Percentiles rank a stretch among this genome's conserved stretches.
These are phyloP conservation scores for Schwanniomyces sp. DNA, from an alignment of 805 yeast species.

Conservation along the genomic window DNA sequence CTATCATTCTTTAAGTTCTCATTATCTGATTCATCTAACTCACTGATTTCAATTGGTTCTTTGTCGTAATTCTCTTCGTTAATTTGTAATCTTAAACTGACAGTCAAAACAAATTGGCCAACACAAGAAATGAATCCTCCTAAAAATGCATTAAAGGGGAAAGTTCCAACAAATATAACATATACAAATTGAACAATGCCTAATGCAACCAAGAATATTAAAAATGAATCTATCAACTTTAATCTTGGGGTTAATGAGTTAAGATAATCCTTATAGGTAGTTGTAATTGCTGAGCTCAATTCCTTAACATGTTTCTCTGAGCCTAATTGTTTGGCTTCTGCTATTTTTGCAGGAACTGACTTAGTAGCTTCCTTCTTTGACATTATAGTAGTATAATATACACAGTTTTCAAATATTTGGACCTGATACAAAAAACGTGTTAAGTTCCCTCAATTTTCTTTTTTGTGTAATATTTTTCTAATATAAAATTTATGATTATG, in stretches of 20 bases:
- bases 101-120: slow-evolving; percentile 91
- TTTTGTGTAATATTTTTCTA: not conserved
- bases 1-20: slow-evolving; percentile 3
- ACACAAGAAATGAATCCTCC: slow-evolving; percentile 92
- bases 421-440: not conserved
- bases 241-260: slow-evolving; percentile 45
- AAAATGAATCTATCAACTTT: slow-evolving; percentile 73
- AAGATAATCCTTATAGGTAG: slow-evolving; percentile 35
- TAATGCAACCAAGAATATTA: slow-evolving; percentile 68
- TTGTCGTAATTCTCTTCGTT: slow-evolving; percentile 14
- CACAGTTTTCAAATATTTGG: not conserved
- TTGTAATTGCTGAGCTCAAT: slow-evolving; percentile 25
- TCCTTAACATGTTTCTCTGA: slow-evolving; percentile 19
- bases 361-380: slow-evolving; percentile 37
- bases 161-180: slow-evolving; percentile 75
- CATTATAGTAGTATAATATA: slow-evolving; percentile 18
- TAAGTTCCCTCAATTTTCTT: not conserved
- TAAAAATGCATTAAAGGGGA: slow-evolving; percentile 95
- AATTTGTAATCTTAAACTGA: slow-evolving; percentile 74
- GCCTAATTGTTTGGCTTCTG: slow-evolving; percentile 1
- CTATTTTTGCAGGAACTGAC: slow-evolving; percentile 8
- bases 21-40: slow-evolving; percentile 5
- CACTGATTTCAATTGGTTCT: not conserved
- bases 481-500: not conserved
- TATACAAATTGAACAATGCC: slow-evolving; percentile 81